phyloP scores from a whole-genome alignment of 352 stramenopile species.

The Globisporangium spinosum region DNA sequence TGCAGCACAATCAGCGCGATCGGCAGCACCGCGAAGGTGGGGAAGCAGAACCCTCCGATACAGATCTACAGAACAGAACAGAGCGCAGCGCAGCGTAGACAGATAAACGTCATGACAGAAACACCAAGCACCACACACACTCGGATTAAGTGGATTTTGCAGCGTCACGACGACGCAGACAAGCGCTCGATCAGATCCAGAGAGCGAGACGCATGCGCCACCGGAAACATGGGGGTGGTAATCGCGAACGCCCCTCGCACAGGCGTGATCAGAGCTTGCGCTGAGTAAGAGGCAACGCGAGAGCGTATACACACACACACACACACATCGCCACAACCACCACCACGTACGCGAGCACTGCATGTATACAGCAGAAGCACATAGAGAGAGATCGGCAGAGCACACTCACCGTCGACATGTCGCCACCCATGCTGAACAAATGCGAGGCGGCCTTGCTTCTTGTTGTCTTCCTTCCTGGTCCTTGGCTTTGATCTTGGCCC shows the following conservation, averaged over 20 bases:
- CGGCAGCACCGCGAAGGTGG: constrained; percentile 70
- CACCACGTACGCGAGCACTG: background rate
- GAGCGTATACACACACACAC: background rate
- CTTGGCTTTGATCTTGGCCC: background rate
- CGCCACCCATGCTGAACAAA: constrained; percentile 9
- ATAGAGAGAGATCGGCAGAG: constrained; percentile 6
- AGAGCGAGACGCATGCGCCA: constrained; percentile 1
- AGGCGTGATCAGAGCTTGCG: background rate
- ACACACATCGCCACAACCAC: background rate
- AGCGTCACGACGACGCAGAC: background rate
- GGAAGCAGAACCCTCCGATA: constrained; percentile 75
- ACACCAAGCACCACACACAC: background rate
- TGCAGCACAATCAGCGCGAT: constrained; percentile 70
- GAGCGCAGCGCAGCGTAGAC: background rate
- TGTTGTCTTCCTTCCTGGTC: background rate
- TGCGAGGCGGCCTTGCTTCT: background rate
- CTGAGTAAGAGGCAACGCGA: background rate
- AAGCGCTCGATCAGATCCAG: background rate
- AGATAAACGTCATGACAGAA: background rate
- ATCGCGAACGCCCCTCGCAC: background rate
- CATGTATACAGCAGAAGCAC: background rate
- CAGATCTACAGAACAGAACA: constrained; percentile 52
- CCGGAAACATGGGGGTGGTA: background rate
- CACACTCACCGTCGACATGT: constrained; percentile 24
- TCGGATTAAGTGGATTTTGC: background rate